Evolutionary conservation across 805 yeast species (phyloP).

Genomic region (Pichia insulana): DNA sequence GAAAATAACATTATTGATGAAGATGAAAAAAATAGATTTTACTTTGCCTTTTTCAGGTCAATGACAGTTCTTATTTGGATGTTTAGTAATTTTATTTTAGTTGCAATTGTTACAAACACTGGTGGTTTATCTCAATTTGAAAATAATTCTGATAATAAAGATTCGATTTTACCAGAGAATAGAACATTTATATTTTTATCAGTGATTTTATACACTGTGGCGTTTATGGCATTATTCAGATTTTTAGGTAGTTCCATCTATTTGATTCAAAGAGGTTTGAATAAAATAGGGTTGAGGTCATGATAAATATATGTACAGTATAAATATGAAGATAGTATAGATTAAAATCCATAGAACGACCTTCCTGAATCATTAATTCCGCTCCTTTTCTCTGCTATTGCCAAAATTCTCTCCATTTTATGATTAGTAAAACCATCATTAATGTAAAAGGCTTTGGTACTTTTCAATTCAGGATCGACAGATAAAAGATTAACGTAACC

Average conservation of each 20-base stretch:
- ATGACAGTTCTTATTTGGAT: conserved; percentile 86
- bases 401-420: conserved; percentile 81
- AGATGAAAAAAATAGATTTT: conserved; percentile 56
- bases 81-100: conserved; percentile 70
- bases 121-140: conserved; percentile 58
- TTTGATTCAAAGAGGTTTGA: conserved; percentile 29
- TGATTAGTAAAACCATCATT: conserved; percentile 73
- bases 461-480: conserved; percentile 28
- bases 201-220: conserved; percentile 87
- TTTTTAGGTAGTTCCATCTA: conserved; percentile 67
- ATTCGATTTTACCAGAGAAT: conserved; percentile 25
- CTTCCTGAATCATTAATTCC: conserved; percentile 63
- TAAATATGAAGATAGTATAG: neutral
- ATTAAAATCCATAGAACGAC: conserved; percentile 21
- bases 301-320: neutral
- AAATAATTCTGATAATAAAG: conserved; percentile 22
- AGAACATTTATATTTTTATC: conserved; percentile 65
- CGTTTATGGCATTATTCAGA: conserved; percentile 78
- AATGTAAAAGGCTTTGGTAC: conserved; percentile 41
- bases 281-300: conserved; percentile 6
- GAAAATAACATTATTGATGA: conserved; percentile 15
- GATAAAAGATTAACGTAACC: conserved; percentile 46
- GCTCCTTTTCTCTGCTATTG: conserved; percentile 60
- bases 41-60: conserved; percentile 86
- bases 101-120: conserved; percentile 75